Conservation (phyloP, 2,329 filamentous ascomycete genomes). For the Claviceps sp. region DNA sequence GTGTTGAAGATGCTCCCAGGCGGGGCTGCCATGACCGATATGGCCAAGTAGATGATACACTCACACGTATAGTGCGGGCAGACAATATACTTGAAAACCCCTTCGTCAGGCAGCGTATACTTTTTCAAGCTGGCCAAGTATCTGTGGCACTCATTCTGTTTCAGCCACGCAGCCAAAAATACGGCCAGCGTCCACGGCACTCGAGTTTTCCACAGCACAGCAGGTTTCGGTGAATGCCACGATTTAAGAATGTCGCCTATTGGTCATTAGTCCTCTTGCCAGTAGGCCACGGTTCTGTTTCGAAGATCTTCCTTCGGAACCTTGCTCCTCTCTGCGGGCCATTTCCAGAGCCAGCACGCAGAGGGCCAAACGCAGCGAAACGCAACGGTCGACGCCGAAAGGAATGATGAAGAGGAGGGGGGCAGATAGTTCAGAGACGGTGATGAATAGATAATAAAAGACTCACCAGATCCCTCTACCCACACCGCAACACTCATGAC, state of each 20-base stretch:
- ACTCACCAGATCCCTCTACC: constrained; percentile 66
- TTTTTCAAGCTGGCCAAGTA: constrained; percentile 60
- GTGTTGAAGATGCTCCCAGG: constrained; percentile 51
- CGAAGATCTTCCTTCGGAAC: too few relatives aligned
- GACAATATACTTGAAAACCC: constrained; percentile 57
- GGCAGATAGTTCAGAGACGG: neutral
- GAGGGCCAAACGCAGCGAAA: neutral
- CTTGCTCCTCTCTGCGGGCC: too few relatives aligned
- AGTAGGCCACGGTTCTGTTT: too few relatives aligned
- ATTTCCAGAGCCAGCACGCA: neutral
- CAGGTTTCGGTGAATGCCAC: constrained; percentile 15
- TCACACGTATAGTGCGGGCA: constrained; percentile 91
- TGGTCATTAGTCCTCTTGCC: neutral
- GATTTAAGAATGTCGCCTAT: constrained; percentile 21
- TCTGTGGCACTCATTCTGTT: constrained; percentile 63
- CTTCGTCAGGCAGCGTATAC: constrained; percentile 67
- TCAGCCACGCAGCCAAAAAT: constrained; percentile 55
- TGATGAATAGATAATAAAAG: neutral
- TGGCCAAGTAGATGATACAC: constrained; percentile 67
- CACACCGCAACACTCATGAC: constrained; percentile 63
- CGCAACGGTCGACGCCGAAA: neutral
- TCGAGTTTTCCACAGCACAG: constrained; percentile 12
- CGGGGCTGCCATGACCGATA: constrained; percentile 64
- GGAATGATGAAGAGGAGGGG: neutral
- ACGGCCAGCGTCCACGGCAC: constrained; percentile 38